Base-by-base conservation (phyloP, 2,329 filamentous ascomycete genomes). In the Lasiodiplodia hormozganensis region DNA sequence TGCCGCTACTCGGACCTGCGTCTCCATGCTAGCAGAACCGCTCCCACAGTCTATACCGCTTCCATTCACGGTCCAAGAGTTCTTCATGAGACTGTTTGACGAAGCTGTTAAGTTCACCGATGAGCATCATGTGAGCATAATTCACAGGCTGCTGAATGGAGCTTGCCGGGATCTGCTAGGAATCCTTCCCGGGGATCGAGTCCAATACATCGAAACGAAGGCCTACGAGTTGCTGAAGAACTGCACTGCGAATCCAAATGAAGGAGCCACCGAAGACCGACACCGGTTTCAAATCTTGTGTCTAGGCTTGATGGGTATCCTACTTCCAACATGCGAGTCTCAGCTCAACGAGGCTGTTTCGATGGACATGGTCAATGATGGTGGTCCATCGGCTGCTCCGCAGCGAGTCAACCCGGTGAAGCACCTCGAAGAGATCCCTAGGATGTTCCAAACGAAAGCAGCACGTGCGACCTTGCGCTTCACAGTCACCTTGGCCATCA, bases 121-220 rank as follows among this genome's bases (percentile, higher is more conserved):
- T 65, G 72, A 74, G 8, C 67, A 69, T 8, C 74, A 73, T 1
- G 70, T 80, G 4, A 71, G 72, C 49, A 70, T 74, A 4, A 71
- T 79, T 3, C 77, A 79, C 36, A 70, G 64, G 21, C 76, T 79
- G 72, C 72, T 80, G 28, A 76, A 77, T 68, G 78, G 78, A 56
- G 77, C 78, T n/a, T 80, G 78, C 68, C 68, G 71, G 25, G 72
- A 73, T 3, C 73, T 80, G 2, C 69, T 77, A 10, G 58, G 57
- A 18, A 64, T 76, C 11, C 71, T 80, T 23, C 70, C 76, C 2
- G 16, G 70, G 4, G 72, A 69, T 8, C 34, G n/a, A 18, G n/a
- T 62, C 11, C 40, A 65, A 36, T 43, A 53, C n/a, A 60, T 69
- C n/a, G 56, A 69, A n/a, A 36, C 60, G 10, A 43, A 60, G 12